Percentiles rank a stretch among this genome's conserved stretches.
Evolutionary conservation across 179 eudicot species (phyloP).

Genomic region (Pouteria campechiana): DNA sequence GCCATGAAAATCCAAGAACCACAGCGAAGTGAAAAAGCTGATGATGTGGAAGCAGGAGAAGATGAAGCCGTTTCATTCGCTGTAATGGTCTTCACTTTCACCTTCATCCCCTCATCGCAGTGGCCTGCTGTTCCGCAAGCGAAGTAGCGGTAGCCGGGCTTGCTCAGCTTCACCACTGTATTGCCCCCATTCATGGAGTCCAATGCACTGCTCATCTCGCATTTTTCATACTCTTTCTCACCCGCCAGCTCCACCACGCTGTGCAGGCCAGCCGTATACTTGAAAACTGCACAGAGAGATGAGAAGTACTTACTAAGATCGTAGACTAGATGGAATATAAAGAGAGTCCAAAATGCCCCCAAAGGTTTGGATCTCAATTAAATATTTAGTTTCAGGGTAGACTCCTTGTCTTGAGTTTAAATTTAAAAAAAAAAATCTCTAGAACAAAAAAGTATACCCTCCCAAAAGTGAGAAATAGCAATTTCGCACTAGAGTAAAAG

Average conservation of each 20-base stretch:
- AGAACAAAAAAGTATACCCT: no score
- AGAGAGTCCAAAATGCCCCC: neutral
- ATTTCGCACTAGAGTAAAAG: no score
- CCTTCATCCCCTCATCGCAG: slow-evolving; percentile 63
- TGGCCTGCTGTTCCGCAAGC: slow-evolving; percentile 63
- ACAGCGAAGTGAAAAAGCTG: slow-evolving; percentile 19
- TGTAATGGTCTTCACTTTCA: slow-evolving; percentile 32
- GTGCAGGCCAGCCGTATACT: slow-evolving; percentile 47
- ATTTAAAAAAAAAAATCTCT: neutral
- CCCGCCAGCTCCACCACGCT: slow-evolving; percentile 42
- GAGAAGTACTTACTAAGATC: no score
- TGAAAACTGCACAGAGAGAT: slow-evolving; percentile 31
- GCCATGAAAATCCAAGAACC: no score
- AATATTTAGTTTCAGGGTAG: neutral
- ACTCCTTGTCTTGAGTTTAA: neutral
- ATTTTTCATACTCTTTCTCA: slow-evolving; percentile 46
- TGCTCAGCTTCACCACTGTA: slow-evolving; percentile 37
- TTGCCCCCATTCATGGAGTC: slow-evolving; percentile 36
- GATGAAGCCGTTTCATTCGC: slow-evolving; percentile 11
- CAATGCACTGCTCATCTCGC: slow-evolving; percentile 29
- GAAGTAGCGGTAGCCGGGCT: slow-evolving; percentile 43
- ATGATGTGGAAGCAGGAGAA: slow-evolving; percentile 6
- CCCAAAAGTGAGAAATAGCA: no score
- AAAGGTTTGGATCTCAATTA: neutral
- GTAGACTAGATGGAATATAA: neutral